These are phyloP conservation scores for Prunus yedoensis DNA, from an alignment of 331 rosid species.

Conservation along the genomic window DNA sequence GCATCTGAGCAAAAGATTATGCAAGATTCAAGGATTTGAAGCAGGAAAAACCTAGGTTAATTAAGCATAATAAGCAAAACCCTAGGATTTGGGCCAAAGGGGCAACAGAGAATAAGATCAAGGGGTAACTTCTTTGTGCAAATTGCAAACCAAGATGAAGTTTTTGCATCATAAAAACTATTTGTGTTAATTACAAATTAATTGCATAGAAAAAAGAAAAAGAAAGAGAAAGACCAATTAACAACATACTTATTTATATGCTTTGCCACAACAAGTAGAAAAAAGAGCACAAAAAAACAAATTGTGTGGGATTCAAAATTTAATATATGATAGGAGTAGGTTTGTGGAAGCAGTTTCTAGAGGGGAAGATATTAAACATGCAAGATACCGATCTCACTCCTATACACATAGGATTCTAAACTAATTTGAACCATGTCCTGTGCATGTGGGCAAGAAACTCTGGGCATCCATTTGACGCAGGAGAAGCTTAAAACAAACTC, in stretches of 20 bases:
- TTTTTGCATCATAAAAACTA: neutral
- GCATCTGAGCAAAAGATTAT: constrained; percentile 5
- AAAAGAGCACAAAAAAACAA: neutral
- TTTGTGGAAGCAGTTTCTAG: neutral
- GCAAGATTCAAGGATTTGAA: constrained; percentile 5
- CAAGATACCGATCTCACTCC: neutral
- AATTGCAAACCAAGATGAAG: neutral
- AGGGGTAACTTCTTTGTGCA: constrained; percentile 24
- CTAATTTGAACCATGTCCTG: neutral
- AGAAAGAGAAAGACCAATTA: neutral
- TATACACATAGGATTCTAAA: neutral
- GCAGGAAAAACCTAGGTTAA: constrained; percentile 17
- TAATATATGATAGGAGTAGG: neutral
- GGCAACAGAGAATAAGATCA: constrained; percentile 23
- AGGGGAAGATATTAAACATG: neutral
- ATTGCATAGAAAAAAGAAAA: neutral
- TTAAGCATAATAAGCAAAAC: constrained; percentile 18
- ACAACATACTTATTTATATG: neutral
- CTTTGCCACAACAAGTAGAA: neutral
- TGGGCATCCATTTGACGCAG: neutral
- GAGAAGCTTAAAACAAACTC: neutral
- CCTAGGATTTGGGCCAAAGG: constrained; percentile 25
- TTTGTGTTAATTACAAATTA: neutral
- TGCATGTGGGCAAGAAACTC: neutral
- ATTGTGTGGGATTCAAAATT: neutral